phyloP scores from a whole-genome alignment of 306 rosid species.

The Arachis hypogaea region DNA sequence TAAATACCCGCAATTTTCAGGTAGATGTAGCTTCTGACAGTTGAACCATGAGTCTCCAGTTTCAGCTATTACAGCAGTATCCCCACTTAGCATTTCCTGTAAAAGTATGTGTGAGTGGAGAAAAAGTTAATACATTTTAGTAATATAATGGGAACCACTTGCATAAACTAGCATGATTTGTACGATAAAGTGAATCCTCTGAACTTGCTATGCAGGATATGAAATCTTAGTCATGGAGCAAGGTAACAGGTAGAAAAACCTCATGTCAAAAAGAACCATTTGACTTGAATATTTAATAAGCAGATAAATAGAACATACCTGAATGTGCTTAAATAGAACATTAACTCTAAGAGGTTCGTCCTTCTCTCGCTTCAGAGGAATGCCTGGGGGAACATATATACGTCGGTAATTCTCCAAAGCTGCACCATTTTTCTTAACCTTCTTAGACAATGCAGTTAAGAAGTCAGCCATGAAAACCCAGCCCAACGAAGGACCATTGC shows the following conservation, averaged over 20 bases:
- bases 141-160: constrained; percentile 6
- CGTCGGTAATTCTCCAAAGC: constrained; percentile 74
- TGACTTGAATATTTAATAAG: not conserved
- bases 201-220: not conserved
- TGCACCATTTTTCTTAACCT: constrained; percentile 61
- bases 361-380: constrained; percentile 58
- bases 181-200: constrained; percentile 10
- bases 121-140: not conserved
- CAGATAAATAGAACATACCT: constrained; percentile 34
- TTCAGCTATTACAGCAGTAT: constrained; percentile 77
- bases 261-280: not conserved
- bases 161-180: constrained; percentile 1
- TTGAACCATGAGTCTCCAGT: constrained; percentile 97
- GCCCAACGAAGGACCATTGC: constrained; percentile 81
- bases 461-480: constrained; percentile 93
- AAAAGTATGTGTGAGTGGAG: not conserved
- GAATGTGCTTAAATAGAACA: constrained; percentile 78
- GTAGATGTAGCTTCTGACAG: constrained; percentile 84
- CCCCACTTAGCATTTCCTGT: constrained; percentile 64
- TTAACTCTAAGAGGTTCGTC: constrained; percentile 78
- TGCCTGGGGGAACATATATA: constrained; percentile 69
- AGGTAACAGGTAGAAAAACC: not conserved
- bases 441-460: constrained; percentile 67
- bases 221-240: constrained; percentile 6
- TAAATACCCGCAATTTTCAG: constrained; percentile 74